phyloP scores from a whole-genome alignment of 2,329 filamentous ascomycete species.

The Fusarium coicis region DNA sequence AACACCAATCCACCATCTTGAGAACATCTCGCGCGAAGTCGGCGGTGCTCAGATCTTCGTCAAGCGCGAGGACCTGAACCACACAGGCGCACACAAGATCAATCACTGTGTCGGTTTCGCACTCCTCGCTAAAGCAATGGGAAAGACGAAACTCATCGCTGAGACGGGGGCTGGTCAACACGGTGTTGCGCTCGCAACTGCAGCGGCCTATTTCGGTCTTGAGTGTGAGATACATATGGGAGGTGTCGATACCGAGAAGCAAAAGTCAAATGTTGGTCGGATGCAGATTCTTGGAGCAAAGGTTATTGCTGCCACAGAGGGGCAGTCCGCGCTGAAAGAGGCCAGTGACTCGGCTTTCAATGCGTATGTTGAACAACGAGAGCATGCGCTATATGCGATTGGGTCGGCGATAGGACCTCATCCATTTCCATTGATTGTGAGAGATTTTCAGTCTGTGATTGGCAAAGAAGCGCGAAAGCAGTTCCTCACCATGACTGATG shows the following conservation, averaged over 20 bases:
- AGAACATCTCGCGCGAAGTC: not conserved
- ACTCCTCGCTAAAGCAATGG: constrained; percentile 15
- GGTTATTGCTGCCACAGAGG: not conserved
- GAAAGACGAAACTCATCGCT: not conserved
- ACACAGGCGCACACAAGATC: constrained; percentile 12
- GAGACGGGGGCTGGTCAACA: constrained; percentile 15
- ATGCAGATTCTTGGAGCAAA: not conserved
- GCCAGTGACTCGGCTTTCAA: constrained; percentile 10
- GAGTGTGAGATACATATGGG: constrained; percentile 16
- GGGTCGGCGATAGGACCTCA: constrained; percentile 8
- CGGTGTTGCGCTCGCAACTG: constrained; percentile 10
- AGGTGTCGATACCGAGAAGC: not conserved
- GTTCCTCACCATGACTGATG: not conserved
- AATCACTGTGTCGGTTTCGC: constrained; percentile 17
- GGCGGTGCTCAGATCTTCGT: constrained; percentile 5
- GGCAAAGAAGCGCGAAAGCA: not conserved
- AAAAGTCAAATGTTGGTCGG: constrained; percentile 10
- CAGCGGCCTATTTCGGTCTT: constrained; percentile 1
- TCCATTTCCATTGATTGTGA: constrained; percentile 5
- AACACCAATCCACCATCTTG: not conserved
- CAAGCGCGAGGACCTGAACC: constrained; percentile 5
- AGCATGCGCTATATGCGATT: constrained; percentile 2
- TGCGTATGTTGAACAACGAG: not conserved
- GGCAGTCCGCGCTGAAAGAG: constrained; percentile 10
- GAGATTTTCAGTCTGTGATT: constrained; percentile 16